A percentile compares a stretch with the other conserved stretches of the same genome.
Evolutionary conservation across 169 alveolate species (phyloP).

Genomic region (Plasmodium vivax): DNA sequence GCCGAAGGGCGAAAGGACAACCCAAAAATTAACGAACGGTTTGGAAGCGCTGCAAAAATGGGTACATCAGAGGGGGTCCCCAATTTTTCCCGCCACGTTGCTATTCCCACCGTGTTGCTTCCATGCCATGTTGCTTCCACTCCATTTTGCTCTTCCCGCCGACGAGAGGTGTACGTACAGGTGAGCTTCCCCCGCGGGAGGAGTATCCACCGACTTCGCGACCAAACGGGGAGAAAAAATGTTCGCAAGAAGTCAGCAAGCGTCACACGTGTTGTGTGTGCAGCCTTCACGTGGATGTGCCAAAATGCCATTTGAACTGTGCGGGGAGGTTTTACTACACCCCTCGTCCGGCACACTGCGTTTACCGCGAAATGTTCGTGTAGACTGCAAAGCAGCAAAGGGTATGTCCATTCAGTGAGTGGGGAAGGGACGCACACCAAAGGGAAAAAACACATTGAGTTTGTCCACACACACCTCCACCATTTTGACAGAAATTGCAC

Average conservation of each 20-base stretch:
- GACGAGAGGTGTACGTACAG: neutral
- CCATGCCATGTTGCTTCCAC: too few species aligned
- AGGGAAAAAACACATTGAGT: neutral
- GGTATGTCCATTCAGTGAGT: neutral
- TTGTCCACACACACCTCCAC: neutral
- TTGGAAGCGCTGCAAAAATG: neutral
- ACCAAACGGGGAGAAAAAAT: neutral
- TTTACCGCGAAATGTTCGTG: neutral
- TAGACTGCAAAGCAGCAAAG: neutral
- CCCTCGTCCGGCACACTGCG: neutral
- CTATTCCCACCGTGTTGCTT: too few species aligned
- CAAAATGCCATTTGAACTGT: neutral
- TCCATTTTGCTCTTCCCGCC: neutral
- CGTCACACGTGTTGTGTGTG: neutral
- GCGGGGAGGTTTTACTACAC: neutral
- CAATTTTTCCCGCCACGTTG: neutral
- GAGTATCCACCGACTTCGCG: neutral
- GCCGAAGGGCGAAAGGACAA: neutral
- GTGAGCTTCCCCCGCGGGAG: neutral
- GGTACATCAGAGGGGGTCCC: neutral
- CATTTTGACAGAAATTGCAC: neutral
- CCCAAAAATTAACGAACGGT: neutral
- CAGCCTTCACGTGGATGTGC: neutral
- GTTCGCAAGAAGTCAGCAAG: neutral
- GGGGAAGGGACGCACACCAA: neutral